Conservation (phyloP, 106 monocot genomes). For the Hemerocallis citrina region DNA sequence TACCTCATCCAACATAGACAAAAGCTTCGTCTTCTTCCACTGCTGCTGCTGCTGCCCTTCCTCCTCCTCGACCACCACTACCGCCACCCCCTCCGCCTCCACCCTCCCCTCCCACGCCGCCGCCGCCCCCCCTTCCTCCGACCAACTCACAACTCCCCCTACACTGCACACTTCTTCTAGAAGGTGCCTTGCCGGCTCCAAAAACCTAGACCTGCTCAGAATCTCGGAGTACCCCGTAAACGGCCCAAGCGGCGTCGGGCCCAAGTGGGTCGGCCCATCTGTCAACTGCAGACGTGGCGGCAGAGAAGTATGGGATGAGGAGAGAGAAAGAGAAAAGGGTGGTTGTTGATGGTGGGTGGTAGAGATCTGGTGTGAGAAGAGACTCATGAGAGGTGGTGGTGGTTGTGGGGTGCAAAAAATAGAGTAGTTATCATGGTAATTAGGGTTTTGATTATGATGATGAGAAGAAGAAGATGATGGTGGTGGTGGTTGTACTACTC, state of each 20-base stretch:
- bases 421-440: too few species aligned
- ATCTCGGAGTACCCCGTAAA: slow-evolving; percentile 77
- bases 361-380: too few species aligned
- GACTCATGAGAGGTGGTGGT: too few species aligned
- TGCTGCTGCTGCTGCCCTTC: slow-evolving; percentile 25
- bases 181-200: slow-evolving; percentile 57
- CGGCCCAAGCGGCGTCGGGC: slow-evolving; percentile 38
- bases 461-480: too few species aligned
- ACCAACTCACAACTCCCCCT: neutral
- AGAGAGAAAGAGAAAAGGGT: slow-evolving; percentile 1
- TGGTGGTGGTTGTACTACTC: too few species aligned
- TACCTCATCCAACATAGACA: slow-evolving; percentile 88
- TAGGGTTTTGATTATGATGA: too few species aligned
- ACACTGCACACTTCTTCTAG: slow-evolving; percentile 62
- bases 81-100: slow-evolving; percentile 11
- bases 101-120: neutral
- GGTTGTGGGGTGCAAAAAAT: too few species aligned
- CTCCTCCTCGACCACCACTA: slow-evolving; percentile 3
- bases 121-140: too few species aligned
- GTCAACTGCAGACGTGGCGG: slow-evolving; percentile 11
- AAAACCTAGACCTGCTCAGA: slow-evolving; percentile 61
- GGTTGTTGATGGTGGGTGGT: too few species aligned
- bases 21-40: slow-evolving; percentile 63
- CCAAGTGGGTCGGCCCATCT: neutral
- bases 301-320: slow-evolving; percentile 9